Base-by-base conservation (phyloP, 768 basidiomycete genomes). In the Suillus placidus region DNA sequence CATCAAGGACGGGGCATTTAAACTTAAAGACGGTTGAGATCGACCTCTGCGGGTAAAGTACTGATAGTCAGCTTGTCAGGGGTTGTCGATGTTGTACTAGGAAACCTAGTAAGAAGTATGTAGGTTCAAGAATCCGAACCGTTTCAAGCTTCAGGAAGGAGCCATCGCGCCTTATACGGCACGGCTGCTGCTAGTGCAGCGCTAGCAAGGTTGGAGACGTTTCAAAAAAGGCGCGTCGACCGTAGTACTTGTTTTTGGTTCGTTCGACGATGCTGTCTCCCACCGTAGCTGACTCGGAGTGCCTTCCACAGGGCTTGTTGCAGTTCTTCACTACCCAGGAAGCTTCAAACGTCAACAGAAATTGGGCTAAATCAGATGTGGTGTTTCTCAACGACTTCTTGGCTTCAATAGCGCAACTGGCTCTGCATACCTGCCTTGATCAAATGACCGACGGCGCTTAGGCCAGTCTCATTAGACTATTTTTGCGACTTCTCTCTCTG, bases 141-240 rank as follows among this genome's bases (percentile, higher is more conserved):
- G 4, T 52, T 30, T 32, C 52, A 54, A 54, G 10, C 10, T 54
- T 32, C 52, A 34, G 52, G 18, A 18, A 34, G 32, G 5, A 34
- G 18, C 18, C 52, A 10, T 79, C 4, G 78, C 80, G 8, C 77
- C 79, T 54, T 72, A 78, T 16, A 77, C 78, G 2, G 80, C 75
- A 26, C 74, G 65, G 55, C 73, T 76, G 3, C 73, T 76, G 3
- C 77, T 78, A 12, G 74, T 76, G 2, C 77, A 80, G 32, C 12
- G 80, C 78, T 34, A 78, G 68, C 5, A 80, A 80, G 5, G 77
- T 66, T 1, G 81, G 79, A 13, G 79, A 79, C 6, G 74, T 74
- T 76, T 79, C 81, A 30, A 81, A 68, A 4, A 81, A 65, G 8
- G 73, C 71, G 3, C 80, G 77, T n/a, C 81, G 69, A 40, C 80